Evolutionary conservation across 2,329 filamentous ascomycete genomes (phyloP).

Genomic region (Elsinoe arachidis): DNA sequence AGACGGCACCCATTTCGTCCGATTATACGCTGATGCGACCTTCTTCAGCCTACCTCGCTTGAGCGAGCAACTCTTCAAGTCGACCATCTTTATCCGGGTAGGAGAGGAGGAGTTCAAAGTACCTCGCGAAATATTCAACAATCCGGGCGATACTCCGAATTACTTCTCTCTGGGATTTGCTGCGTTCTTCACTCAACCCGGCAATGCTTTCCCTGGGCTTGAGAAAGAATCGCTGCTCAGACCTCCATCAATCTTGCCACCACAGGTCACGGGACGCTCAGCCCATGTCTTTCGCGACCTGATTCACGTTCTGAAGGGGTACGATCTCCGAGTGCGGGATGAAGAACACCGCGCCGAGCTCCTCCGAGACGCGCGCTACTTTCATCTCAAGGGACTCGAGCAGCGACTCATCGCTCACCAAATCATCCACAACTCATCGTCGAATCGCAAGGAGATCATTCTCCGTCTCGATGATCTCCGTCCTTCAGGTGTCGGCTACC

Average conservation of each 20-base stretch:
- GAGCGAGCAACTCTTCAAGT: constrained; percentile 83
- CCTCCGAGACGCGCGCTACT: constrained; percentile 81
- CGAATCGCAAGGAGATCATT: constrained; percentile 63
- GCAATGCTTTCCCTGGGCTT: constrained; percentile 77
- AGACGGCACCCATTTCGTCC: constrained; percentile 81
- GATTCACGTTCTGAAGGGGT: constrained; percentile 72
- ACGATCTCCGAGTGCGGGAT: constrained; percentile 66
- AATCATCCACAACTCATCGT: constrained; percentile 64
- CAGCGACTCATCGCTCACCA: constrained; percentile 73
- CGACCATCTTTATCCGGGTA: constrained; percentile 86
- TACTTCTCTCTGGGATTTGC: constrained; percentile 90
- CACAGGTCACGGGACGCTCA: constrained; percentile 68
- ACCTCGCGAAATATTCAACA: constrained; percentile 74
- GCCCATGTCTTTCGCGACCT: constrained; percentile 80
- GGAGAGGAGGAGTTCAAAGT: constrained; percentile 83
- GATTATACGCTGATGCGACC: constrained; percentile 86
- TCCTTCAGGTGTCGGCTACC: constrained; percentile 69
- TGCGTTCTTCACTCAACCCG: constrained; percentile 72
- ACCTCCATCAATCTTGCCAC: constrained; percentile 77
- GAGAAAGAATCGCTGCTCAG: constrained; percentile 70
- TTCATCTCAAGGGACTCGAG: constrained; percentile 84
- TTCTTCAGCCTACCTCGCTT: constrained; percentile 87
- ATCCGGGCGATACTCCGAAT: constrained; percentile 85
- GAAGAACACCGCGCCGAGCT: constrained; percentile 70
- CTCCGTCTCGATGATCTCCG: constrained; percentile 80